phyloP scores from a whole-genome alignment of 1,284 basidiomycete species.

The Neolentinus lepideus region DNA sequence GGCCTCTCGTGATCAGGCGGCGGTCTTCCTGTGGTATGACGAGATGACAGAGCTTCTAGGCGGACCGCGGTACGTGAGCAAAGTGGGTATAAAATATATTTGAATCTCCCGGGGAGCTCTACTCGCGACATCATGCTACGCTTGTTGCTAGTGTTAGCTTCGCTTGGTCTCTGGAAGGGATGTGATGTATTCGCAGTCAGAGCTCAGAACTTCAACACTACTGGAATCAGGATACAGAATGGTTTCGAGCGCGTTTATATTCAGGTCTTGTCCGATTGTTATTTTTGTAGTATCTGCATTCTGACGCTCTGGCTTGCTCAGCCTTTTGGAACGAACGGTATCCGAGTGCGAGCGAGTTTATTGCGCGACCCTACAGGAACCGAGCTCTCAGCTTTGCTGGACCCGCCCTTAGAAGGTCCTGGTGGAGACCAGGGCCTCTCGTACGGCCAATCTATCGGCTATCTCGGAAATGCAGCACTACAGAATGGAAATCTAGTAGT shows the following conservation, averaged over 20 bases:
- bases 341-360: constrained; percentile 31
- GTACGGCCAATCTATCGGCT: constrained; percentile 25
- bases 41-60: no score
- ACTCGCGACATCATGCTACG: no score
- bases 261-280: neutral
- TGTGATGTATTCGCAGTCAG: neutral
- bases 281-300: neutral
- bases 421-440: constrained; percentile 25
- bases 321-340: constrained; percentile 32
- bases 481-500: constrained; percentile 30
- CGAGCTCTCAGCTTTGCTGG: constrained; percentile 29
- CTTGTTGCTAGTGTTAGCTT: no score
- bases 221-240: neutral
- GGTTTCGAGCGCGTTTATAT: constrained; percentile 1
- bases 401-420: constrained; percentile 32
- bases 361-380: constrained; percentile 30
- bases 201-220: neutral
- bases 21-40: neutral
- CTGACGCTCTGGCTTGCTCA: constrained; percentile 7
- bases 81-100: no score
- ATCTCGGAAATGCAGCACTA: constrained; percentile 25
- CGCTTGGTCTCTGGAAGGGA: no score
- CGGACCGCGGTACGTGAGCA: no score
- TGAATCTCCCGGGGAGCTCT: no score
- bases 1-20: neutral